Evolutionary conservation across 805 yeast species (phyloP), one percentile per base, ranked within the genome.

Genomic region (Isabelozyma gotoi): DNA sequence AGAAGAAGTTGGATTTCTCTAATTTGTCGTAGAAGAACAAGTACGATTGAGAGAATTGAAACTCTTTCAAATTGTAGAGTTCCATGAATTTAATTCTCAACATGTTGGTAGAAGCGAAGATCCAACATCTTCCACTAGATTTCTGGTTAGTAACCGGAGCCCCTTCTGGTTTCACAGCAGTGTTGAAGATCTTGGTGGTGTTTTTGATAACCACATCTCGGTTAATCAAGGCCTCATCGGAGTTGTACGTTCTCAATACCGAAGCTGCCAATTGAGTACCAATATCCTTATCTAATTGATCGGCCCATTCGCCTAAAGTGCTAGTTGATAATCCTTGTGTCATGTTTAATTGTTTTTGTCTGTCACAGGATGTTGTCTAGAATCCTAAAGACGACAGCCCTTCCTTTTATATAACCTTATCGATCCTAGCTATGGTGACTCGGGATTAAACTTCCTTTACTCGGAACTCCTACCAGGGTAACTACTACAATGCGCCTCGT

Each of bases 121-220:
- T 46, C 58, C 58, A 53, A 38, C 58, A 52, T 24, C 56, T 36
- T 17, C 56, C 58, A 21, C 55, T 46, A n/a, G 49, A 21, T 24
- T 43, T 46, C 38, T 53, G 58, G 39, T 81, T 80, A 42, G 85
- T 82, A 14, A 85, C 75, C 19, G 91, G 90, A 1, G 78, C 55
- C 3, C 84, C 85, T 52, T 79, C 82, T 3, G 67, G 65, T 36
- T 68, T 68, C 29, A 78, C 70, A 42, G 60, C 63, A 44, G 63
- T 52, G 56, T 68, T 71, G 68, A 74, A 78, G 6, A 70, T 64
- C 27, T 71, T 63, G 24, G 59, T 48, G 40, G 53, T 24, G 47
- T 52, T 48, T 31, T 45, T 50, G 38, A 52, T 42, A 3, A 38
- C 43, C 12, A 49, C 42, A 14, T 47, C 50, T 14, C 56, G 34